Conservation (phyloP, 495 filamentous ascomycete genomes). For the Bombardia bombarda region DNA sequence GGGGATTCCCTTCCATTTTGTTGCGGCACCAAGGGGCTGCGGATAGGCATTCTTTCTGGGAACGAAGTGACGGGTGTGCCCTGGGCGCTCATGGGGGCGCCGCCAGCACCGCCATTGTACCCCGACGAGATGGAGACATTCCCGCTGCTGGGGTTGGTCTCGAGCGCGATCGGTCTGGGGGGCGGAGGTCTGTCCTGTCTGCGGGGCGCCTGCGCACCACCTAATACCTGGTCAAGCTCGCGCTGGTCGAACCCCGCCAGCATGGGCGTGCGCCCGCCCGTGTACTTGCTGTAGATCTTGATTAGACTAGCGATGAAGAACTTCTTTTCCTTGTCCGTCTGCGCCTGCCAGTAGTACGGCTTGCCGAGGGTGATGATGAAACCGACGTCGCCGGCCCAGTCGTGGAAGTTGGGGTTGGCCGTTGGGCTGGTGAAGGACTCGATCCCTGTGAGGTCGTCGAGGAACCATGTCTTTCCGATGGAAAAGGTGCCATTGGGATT, state of each 20-base stretch:
- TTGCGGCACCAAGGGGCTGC: slow-evolving; percentile 23
- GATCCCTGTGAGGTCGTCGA: slow-evolving; percentile 77
- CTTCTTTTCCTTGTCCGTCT: slow-evolving; percentile 88
- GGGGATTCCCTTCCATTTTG: slow-evolving; percentile 26
- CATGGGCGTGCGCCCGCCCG: slow-evolving; percentile 71
- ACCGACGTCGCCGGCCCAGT: slow-evolving; percentile 72
- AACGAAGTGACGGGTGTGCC: slow-evolving; percentile 5
- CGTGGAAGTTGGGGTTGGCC: slow-evolving; percentile 57
- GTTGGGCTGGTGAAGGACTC: slow-evolving; percentile 63
- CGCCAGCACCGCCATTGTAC: slow-evolving; percentile 21
- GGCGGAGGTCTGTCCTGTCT: slow-evolving; percentile 17
- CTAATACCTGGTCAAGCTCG: slow-evolving; percentile 65
- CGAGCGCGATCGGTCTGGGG: slow-evolving; percentile 23
- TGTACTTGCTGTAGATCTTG: slow-evolving; percentile 95
- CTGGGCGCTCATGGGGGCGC: slow-evolving; percentile 8
- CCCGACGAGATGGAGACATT: slow-evolving; percentile 19
- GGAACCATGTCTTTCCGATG: slow-evolving; percentile 94
- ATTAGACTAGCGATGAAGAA: slow-evolving; percentile 93
- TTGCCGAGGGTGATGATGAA: slow-evolving; percentile 89
- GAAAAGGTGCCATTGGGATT: slow-evolving; percentile 91
- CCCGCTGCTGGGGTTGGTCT: slow-evolving; percentile 18
- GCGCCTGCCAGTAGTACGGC: slow-evolving; percentile 94
- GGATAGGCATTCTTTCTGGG: slow-evolving; percentile 16
- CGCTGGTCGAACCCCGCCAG: slow-evolving; percentile 74
- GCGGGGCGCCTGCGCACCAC: slow-evolving; percentile 25